Percentiles rank a stretch among this genome's conserved stretches.
phyloP scores from a whole-genome alignment of 1,139 yeast species.

The Taiozyma sp. region DNA sequence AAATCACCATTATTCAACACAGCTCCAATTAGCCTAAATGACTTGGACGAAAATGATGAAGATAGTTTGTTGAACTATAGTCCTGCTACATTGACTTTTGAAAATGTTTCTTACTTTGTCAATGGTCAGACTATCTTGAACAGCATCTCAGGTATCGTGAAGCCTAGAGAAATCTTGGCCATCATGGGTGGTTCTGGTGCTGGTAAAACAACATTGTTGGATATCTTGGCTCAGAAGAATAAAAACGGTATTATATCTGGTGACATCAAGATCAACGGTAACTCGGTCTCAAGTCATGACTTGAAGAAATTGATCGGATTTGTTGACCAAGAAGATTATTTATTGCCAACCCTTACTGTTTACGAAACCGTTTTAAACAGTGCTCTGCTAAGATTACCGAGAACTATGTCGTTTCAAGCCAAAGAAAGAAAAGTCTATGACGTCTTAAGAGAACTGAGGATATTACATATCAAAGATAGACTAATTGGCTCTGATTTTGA shows the following conservation, averaged over 20 bases:
- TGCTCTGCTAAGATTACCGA: conserved; percentile 83
- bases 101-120: conserved; percentile 61
- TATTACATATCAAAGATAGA: conserved; percentile 75
- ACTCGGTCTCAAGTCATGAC: conserved; percentile 33
- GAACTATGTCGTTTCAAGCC: conserved; percentile 64
- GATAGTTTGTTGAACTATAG: conserved; percentile 51
- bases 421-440: conserved; percentile 80
- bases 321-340: conserved; percentile 95
- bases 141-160: conserved; percentile 67
- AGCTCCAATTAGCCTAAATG: conserved; percentile 29
- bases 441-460: conserved; percentile 81
- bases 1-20: conserved; percentile 58
- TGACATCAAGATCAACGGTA: conserved; percentile 69
- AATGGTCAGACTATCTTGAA: conserved; percentile 52
- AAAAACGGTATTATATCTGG: conserved; percentile 73
- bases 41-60: conserved; percentile 36
- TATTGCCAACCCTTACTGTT: conserved; percentile 90
- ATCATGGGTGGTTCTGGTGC: conserved; percentile 99
- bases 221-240: conserved; percentile 82
- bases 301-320: conserved; percentile 78
- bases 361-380: conserved; percentile 92
- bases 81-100: conserved; percentile 79
- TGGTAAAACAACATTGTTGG: conserved; percentile 90
- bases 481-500: conserved; percentile 85
- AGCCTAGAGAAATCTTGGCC: conserved; percentile 87